Evolutionary conservation across 2,329 filamentous ascomycete genomes (phyloP), one percentile per base, ranked within the genome.

Genomic region (Xylaria sp.): DNA sequence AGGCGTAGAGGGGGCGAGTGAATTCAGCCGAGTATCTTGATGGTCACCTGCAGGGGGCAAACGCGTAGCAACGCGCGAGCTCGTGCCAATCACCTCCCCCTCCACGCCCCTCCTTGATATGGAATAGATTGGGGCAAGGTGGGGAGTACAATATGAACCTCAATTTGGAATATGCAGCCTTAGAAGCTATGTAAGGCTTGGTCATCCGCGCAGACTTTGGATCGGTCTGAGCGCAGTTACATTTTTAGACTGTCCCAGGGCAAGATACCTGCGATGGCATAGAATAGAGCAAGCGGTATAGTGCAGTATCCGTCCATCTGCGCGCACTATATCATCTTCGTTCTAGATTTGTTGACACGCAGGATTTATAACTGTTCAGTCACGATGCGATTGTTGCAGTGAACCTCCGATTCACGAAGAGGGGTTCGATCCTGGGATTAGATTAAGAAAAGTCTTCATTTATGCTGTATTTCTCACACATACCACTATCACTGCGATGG

Each of bases 161-260:
- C 50, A 65, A 65, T 69, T 62, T 65, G 23, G 34, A 65, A 65
- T 57, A 39, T 34, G 18, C 20, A 34, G 23, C 31, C 46, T 13
- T 34, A 20, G 15, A 31, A 57, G 62, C 39, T 61, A 58, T 57
- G 66, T 69, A 69, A 50, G 25, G 52, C 50, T 65, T 61, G 55
- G 66, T 69, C 66, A 65, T 65, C 66, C 48, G 44, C 44, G 1
- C 25, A 48, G 52, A 46, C 31, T 28, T 39, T 56, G 52, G 31
- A 18, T 56, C 9, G n/a, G 60, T 48, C 65, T 64, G 54, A 64
- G 59, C 57, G 41, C 37, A n/a, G 51, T 20, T 52, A 23, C 20
- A 18, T 31, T 52, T 37, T 37, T 18, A 41, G 39, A 18, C 9
- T 6, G 37, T 39, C 31, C 25, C 15, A 15, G 13, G 34, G 39